These are phyloP conservation scores for Penicillium sp. DNA, from an alignment of 2,329 filamentous ascomycete genomes.

Conservation along the genomic window DNA sequence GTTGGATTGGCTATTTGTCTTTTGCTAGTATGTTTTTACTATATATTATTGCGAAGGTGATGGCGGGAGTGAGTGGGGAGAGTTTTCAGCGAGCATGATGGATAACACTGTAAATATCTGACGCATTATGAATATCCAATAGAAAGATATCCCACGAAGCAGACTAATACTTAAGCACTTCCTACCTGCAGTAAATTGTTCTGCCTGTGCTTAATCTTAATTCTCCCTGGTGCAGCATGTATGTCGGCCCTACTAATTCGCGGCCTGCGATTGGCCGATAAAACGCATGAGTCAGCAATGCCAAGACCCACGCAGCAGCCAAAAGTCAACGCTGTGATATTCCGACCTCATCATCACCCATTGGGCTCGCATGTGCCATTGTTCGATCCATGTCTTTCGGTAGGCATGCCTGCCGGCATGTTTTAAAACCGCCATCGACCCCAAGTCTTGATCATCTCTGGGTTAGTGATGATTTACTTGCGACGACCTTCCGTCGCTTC, in stretches of 20 bases:
- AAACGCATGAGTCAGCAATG: slow-evolving; percentile 28
- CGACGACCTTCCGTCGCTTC: slow-evolving; percentile 54
- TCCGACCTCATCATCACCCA: slow-evolving; percentile 14
- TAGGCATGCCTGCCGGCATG: slow-evolving; percentile 48
- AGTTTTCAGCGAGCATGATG: neutral
- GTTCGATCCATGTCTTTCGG: slow-evolving; percentile 45
- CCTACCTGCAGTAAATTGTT: neutral
- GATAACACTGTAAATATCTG: neutral
- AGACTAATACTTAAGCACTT: neutral
- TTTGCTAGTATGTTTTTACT: neutral
- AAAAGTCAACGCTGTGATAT: slow-evolving; percentile 15
- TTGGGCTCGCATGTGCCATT: slow-evolving; percentile 29
- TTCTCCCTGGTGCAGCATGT: too few relatives aligned
- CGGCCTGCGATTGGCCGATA: slow-evolving; percentile 11
- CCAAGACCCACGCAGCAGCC: slow-evolving; percentile 23
- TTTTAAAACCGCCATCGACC: slow-evolving; percentile 33
- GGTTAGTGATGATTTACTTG: slow-evolving; percentile 52
- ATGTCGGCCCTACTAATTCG: slow-evolving; percentile 5
- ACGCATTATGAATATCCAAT: neutral
- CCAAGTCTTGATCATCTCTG: slow-evolving; percentile 44
- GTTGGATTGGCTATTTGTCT: too few relatives aligned
- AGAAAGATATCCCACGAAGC: neutral
- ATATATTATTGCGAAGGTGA: too few relatives aligned
- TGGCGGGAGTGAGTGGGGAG: neutral
- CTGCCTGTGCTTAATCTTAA: neutral